Percentiles rank a stretch among this genome's conserved stretches.
Evolutionary conservation across 257 asterid species (phyloP).

Genomic region (Penstemon eatonii): DNA sequence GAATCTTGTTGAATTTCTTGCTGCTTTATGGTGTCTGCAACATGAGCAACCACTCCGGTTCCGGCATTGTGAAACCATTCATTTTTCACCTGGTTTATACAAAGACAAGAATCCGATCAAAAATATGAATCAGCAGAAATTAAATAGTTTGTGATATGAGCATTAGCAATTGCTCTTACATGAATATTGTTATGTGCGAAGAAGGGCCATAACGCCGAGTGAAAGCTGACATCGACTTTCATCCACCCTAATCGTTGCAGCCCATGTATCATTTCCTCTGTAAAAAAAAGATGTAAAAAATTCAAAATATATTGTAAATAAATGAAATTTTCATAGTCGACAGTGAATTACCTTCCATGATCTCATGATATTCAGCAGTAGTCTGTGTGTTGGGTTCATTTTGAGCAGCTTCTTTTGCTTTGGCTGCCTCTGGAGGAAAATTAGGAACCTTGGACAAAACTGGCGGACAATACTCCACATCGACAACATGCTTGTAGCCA

Average conservation of each 20-base stretch:
- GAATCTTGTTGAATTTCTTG: slow-evolving; percentile 60
- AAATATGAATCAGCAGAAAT: not conserved
- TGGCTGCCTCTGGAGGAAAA: slow-evolving; percentile 80
- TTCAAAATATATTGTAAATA: too few relatives aligned
- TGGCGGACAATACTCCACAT: slow-evolving; percentile 69
- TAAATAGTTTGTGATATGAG: not conserved
- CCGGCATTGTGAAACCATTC: slow-evolving; percentile 83
- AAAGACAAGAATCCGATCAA: slow-evolving; percentile 9
- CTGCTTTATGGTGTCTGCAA: slow-evolving; percentile 72
- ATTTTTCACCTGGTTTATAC: slow-evolving; percentile 67
- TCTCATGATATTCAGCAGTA: slow-evolving; percentile 72
- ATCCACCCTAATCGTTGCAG: slow-evolving; percentile 80
- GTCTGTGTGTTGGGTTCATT: slow-evolving; percentile 52
- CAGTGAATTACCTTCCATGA: slow-evolving; percentile 65
- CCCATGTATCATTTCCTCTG: slow-evolving; percentile 87
- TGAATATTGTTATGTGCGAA: slow-evolving; percentile 86
- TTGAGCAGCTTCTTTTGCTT: slow-evolving; percentile 88
- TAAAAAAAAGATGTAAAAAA: not conserved
- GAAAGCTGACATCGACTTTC: slow-evolving; percentile 88
- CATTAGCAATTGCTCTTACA: slow-evolving; percentile 40
- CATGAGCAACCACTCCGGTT: slow-evolving; percentile 82
- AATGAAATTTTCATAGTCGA: too few relatives aligned
- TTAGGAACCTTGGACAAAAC: slow-evolving; percentile 58
- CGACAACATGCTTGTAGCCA: slow-evolving; percentile 85
- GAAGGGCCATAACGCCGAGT: slow-evolving; percentile 79